Conservation (phyloP, 2,329 filamentous ascomycete genomes). For the Cladosporium sp. region DNA sequence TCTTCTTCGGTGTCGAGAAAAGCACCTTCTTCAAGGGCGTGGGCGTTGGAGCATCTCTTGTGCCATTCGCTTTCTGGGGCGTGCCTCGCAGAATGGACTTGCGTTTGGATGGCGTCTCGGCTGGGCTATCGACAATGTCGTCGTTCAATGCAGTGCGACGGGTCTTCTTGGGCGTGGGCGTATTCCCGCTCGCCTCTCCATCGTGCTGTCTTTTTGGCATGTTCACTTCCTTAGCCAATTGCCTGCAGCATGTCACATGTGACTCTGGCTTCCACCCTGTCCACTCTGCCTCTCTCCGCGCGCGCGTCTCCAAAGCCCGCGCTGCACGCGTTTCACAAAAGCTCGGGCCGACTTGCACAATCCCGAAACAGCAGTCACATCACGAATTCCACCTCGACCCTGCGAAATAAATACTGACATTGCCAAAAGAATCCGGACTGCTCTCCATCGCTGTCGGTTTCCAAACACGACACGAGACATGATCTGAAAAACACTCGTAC, state of each 20-base stretch:
- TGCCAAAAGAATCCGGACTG: not conserved
- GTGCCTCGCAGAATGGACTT: conserved; percentile 37
- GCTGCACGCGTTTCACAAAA: conserved; percentile 5
- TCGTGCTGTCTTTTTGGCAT: conserved; percentile 17
- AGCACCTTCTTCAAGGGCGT: conserved; percentile 48
- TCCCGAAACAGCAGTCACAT: not conserved
- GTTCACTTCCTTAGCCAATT: not conserved
- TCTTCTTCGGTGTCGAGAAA: conserved; percentile 47
- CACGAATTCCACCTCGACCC: conserved; percentile 3
- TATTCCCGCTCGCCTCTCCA: not conserved
- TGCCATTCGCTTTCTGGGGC: conserved; percentile 29
- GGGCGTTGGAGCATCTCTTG: conserved; percentile 39
- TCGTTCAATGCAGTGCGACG: not conserved
- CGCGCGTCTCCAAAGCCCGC: not conserved
- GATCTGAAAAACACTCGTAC: not conserved
- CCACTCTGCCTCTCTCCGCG: too few species aligned
- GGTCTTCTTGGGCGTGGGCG: conserved; percentile 9
- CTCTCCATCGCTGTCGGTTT: not conserved
- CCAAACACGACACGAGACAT: not conserved
- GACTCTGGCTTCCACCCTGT: not conserved
- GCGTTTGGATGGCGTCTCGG: conserved; percentile 34
- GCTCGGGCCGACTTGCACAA: not conserved
- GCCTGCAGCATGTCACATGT: not conserved
- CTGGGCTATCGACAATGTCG: not conserved
- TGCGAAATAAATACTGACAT: conserved; percentile 1